A percentile compares a stretch with the other conserved stretches of the same genome.
phyloP scores from a whole-genome alignment of 176 grass and related monocot genomes.

The Paspalum vaginatum region DNA sequence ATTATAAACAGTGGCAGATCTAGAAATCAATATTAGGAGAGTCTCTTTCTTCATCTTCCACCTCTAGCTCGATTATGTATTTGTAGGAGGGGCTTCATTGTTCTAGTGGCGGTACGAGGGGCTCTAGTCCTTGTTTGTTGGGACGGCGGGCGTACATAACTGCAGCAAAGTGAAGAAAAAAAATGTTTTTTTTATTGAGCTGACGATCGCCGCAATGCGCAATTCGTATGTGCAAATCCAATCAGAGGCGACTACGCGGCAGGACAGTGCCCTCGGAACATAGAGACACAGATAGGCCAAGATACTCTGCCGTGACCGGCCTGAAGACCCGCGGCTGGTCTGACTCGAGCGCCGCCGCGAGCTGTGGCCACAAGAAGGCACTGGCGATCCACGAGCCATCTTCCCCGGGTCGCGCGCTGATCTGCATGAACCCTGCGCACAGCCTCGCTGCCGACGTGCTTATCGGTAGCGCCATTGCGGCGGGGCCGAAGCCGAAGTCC shows the following conservation, averaged over 20 bases:
- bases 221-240: too few species aligned
- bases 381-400: conserved; percentile 5
- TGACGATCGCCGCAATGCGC: too few species aligned
- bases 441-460: not conserved
- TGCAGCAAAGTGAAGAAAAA: too few species aligned
- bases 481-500: not conserved
- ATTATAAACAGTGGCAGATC: too few species aligned
- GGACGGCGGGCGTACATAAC: too few species aligned
- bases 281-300: not conserved
- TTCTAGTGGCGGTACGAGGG: too few species aligned
- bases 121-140: too few species aligned
- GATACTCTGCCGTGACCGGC: not conserved
- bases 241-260: not conserved
- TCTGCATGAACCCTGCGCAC: not conserved
- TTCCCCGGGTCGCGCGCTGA: not conserved
- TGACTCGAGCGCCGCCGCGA: conserved; percentile 20
- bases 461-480: not conserved
- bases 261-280: not conserved
- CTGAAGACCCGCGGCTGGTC: conserved; percentile 11
- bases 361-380: conserved; percentile 2
- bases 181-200: too few species aligned
- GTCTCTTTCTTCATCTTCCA: too few species aligned
- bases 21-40: too few species aligned
- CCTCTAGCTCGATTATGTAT: too few species aligned
- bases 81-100: too few species aligned